Base-by-base conservation (phyloP, 2,329 filamentous ascomycete genomes). In the Penicillium sp. region DNA sequence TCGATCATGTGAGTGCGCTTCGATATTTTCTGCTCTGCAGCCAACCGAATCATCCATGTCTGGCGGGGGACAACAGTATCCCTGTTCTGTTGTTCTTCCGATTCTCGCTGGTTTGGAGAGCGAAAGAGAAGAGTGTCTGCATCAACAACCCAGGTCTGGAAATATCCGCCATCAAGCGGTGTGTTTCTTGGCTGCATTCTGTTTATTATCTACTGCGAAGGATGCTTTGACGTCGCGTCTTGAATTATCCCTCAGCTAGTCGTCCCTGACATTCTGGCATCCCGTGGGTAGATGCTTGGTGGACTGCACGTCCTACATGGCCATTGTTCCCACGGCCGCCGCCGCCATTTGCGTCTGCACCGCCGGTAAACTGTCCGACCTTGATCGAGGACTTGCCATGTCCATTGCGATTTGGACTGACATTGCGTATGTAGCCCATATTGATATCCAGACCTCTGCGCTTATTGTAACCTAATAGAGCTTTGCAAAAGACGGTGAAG, bases 401-500 rank as follows among this genome's bases (percentile, higher is more conserved):
- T 40, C 47, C 46, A 61, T 63, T 63, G 48, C 26, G 43, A 60
- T 57, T 58, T 29, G 29, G 49, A 51, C 62, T 32, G 46, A 39
- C 23, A 19, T 29, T 62, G 56, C 53, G 40, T 57, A 50, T 61
- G 61, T 62, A 57, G 58, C 49, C 60, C 41, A 57, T 58, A 57
- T 62, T 48, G 51, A 63, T 62, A 61, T 60, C 53, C 39, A 32
- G 50, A 61, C 56, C 47, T 60, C 56, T 44, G 45, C 50, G 42
- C 40, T 44, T 49, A 42, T 60, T 56, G 50, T 60, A 53, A 51
- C 58, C 54, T 41, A 50, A 59, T 34, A 51, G 9, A 46, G n/a
- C 27, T 18, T 55, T 35, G 41, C 46, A 64, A 64, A 63, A 64
- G 62, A 64, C 62, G 62, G 62, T 64, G 62, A 62, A 56, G 23